Evolutionary conservation across 2,329 filamentous ascomycete genomes (phyloP).

Genomic region (Fusarium chaquense): DNA sequence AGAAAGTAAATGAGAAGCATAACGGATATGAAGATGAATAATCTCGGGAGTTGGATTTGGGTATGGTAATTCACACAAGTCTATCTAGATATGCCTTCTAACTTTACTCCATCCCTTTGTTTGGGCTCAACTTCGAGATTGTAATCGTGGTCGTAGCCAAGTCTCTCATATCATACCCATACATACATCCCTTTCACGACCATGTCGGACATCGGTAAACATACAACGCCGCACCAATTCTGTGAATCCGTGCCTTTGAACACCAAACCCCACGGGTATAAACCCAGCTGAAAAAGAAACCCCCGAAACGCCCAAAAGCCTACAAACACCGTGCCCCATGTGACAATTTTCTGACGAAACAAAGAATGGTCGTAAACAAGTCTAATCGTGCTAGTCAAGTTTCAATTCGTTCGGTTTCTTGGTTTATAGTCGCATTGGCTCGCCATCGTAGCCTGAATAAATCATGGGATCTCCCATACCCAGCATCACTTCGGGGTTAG

Average conservation of each 20-base stretch:
- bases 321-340: conserved; percentile 41
- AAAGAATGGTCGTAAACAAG: conserved; percentile 44
- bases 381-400: conserved; percentile 44
- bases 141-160: conserved; percentile 10
- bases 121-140: conserved; percentile 8
- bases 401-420: conserved; percentile 10
- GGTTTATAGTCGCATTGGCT: conserved; percentile 57
- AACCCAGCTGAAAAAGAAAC: conserved; percentile 14
- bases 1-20: not conserved
- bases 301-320: conserved; percentile 6
- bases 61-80: conserved; percentile 27
- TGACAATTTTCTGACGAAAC: conserved; percentile 42
- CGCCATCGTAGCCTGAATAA: conserved; percentile 64
- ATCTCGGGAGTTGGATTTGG: conserved; percentile 34
- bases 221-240: conserved; percentile 29
- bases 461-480: conserved; percentile 71
- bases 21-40: not conserved
- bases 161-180: conserved; percentile 15
- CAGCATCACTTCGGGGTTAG: conserved; percentile 68
- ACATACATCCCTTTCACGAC: conserved; percentile 21
- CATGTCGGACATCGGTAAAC: conserved; percentile 14
- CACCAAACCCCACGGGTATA: conserved; percentile 28
- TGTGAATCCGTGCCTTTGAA: conserved; percentile 22
- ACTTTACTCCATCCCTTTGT: conserved; percentile 14
- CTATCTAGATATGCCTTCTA: conserved; percentile 36